A percentile compares a stretch with the other conserved stretches of the same genome.
Evolutionary conservation across 352 stramenopile genomes (phyloP).

Genomic region (Phytophthora tentaculata): DNA sequence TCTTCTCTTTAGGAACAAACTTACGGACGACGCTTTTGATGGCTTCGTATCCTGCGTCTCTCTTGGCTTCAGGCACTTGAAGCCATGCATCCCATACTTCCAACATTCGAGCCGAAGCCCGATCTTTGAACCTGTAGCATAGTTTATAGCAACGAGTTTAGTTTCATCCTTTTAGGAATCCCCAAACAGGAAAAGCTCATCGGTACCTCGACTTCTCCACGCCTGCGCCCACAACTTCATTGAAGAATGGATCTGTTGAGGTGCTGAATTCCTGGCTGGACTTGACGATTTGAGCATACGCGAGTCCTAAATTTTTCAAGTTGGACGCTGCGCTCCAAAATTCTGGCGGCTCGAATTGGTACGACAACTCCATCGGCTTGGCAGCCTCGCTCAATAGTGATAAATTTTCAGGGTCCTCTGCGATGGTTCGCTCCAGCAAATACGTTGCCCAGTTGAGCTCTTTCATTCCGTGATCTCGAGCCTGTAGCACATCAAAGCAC

Average conservation of each 20-base stretch:
- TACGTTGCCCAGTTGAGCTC: slow-evolving; percentile 84
- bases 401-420: slow-evolving; percentile 67
- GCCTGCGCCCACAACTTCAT: slow-evolving; percentile 43
- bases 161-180: neutral
- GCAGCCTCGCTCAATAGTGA: slow-evolving; percentile 72
- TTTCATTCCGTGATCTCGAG: slow-evolving; percentile 80
- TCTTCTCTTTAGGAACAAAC: slow-evolving; percentile 44
- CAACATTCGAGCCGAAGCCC: slow-evolving; percentile 67
- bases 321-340: slow-evolving; percentile 68
- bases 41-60: slow-evolving; percentile 54
- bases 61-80: slow-evolving; percentile 47
- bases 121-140: slow-evolving; percentile 64
- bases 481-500: slow-evolving; percentile 35
- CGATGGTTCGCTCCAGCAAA: slow-evolving; percentile 88
- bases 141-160: too few relatives aligned
- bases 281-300: slow-evolving; percentile 93
- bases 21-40: slow-evolving; percentile 60
- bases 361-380: slow-evolving; percentile 69
- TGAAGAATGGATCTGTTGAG: slow-evolving; percentile 55
- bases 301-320: slow-evolving; percentile 94
- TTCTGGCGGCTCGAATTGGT: slow-evolving; percentile 69
- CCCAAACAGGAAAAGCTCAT: neutral
- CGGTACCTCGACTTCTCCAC: slow-evolving; percentile 52
- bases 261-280: slow-evolving; percentile 58
- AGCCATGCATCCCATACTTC: slow-evolving; percentile 75